A percentile compares a stretch with the other conserved stretches of the same genome.
Evolutionary conservation across 495 filamentous ascomycete species (phyloP).

Genomic region (Penicillium bialowiezense): DNA sequence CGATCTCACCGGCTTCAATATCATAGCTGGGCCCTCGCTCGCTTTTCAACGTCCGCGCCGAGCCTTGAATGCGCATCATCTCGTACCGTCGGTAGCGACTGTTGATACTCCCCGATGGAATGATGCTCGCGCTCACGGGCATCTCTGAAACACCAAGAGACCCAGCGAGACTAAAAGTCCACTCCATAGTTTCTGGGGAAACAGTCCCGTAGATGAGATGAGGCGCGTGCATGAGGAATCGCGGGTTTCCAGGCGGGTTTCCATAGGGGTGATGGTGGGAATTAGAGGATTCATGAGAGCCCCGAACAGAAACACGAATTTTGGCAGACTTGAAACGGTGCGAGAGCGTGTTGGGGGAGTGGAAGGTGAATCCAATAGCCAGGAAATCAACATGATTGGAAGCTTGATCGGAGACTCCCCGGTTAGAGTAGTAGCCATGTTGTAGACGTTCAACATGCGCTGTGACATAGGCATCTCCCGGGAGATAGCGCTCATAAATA

Average conservation of each 20-base stretch:
- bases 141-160: constrained; percentile 46
- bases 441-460: constrained; percentile 51
- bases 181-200: constrained; percentile 50
- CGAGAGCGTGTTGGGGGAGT: constrained; percentile 35
- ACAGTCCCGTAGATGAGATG: constrained; percentile 52
- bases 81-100: constrained; percentile 44
- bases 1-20: constrained; percentile 43
- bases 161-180: constrained; percentile 50
- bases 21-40: constrained; percentile 32
- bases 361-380: constrained; percentile 50
- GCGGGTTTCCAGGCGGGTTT: constrained; percentile 26
- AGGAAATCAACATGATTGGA: constrained; percentile 50
- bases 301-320: constrained; percentile 37
- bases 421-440: constrained; percentile 46
- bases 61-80: constrained; percentile 56
- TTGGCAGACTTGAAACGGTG: constrained; percentile 51
- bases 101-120: constrained; percentile 38
- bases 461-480: constrained; percentile 49
- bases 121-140: constrained; percentile 43
- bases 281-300: constrained; percentile 8
- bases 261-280: constrained; percentile 4
- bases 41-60: constrained; percentile 39
- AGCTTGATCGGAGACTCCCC: constrained; percentile 37
- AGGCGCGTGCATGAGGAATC: constrained; percentile 51
- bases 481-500: constrained; percentile 51